phyloP scores from a whole-genome alignment of 2,329 filamentous ascomycete species.

The Xylariaceae sp. region DNA sequence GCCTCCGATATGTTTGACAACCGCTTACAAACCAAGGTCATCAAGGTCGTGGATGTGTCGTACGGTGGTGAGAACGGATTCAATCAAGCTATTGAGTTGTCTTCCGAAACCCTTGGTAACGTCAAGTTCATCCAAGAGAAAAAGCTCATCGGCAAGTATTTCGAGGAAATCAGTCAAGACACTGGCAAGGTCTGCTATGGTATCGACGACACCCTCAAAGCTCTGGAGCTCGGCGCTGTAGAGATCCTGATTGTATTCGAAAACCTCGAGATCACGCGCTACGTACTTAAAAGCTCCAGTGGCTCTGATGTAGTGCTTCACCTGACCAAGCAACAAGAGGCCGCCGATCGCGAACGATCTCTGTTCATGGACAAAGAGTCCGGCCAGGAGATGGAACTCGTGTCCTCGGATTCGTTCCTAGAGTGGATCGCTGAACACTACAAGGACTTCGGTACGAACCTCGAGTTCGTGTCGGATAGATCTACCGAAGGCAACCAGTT shows the following conservation, averaged over 20 bases:
- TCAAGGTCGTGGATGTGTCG: slow-evolving; percentile 98
- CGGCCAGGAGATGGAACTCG: slow-evolving; percentile 94
- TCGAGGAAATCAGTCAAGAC: slow-evolving; percentile 98
- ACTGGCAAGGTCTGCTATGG: slow-evolving; percentile 97
- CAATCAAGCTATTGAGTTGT: slow-evolving; percentile 97
- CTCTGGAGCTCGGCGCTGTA: slow-evolving; percentile 89
- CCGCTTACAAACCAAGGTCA: slow-evolving; percentile 89
- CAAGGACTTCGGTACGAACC: slow-evolving; percentile 91
- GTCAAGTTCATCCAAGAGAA: slow-evolving; percentile 99
- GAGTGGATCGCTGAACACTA: slow-evolving; percentile 99
- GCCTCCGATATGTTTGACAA: slow-evolving; percentile 96
- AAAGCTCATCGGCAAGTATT: slow-evolving; percentile 98
- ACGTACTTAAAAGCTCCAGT: slow-evolving; percentile 76
- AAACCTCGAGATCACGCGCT: slow-evolving; percentile 93
- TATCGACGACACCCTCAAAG: slow-evolving; percentile 96
- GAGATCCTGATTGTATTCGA: slow-evolving; percentile 96
- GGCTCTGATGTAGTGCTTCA: slow-evolving; percentile 75
- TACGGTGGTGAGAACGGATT: slow-evolving; percentile 99
- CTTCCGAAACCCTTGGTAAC: slow-evolving; percentile 92
- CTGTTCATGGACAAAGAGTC: slow-evolving; percentile 95
- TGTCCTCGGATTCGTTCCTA: slow-evolving; percentile 87
- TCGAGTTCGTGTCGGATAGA: slow-evolving; percentile 96
- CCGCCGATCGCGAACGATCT: slow-evolving; percentile 70
- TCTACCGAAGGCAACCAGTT: slow-evolving; percentile 99
- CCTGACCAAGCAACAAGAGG: slow-evolving; percentile 83